Conservation (phyloP, 331 rosid species). For the Malus hybrid region DNA sequence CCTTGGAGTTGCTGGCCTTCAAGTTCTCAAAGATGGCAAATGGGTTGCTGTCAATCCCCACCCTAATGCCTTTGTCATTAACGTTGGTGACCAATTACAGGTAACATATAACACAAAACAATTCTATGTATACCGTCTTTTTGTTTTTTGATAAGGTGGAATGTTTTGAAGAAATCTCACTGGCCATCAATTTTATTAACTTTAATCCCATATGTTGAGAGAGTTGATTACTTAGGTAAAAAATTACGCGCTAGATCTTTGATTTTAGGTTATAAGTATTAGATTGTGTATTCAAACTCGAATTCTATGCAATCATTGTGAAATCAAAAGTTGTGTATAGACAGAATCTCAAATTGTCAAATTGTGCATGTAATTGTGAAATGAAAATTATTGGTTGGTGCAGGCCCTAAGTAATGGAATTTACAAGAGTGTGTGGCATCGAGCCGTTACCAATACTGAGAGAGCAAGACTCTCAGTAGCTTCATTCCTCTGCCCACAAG, state of each 20-base stretch:
- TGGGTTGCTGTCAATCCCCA: slow-evolving; percentile 76
- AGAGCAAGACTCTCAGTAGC: slow-evolving; percentile 81
- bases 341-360: too few species aligned
- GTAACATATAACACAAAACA: slow-evolving; percentile 15
- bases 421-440: slow-evolving; percentile 90
- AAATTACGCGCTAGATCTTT: too few species aligned
- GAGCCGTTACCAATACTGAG: slow-evolving; percentile 66
- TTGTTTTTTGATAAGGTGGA: background rate
- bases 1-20: slow-evolving; percentile 63
- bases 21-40: slow-evolving; percentile 67
- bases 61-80: slow-evolving; percentile 77
- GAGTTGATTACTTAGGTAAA: too few species aligned
- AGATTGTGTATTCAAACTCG: background rate
- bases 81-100: slow-evolving; percentile 87
- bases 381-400: background rate
- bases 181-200: too few species aligned
- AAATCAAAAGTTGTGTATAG: too few species aligned
- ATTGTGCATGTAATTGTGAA: background rate
- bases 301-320: background rate
- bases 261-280: background rate
- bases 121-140: background rate
- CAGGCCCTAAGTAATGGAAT: slow-evolving; percentile 91
- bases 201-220: too few species aligned
- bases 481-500: slow-evolving; percentile 66
- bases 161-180: background rate